phyloP scores from a whole-genome alignment of 2,329 filamentous ascomycete species.

The Penicillium sp. region DNA sequence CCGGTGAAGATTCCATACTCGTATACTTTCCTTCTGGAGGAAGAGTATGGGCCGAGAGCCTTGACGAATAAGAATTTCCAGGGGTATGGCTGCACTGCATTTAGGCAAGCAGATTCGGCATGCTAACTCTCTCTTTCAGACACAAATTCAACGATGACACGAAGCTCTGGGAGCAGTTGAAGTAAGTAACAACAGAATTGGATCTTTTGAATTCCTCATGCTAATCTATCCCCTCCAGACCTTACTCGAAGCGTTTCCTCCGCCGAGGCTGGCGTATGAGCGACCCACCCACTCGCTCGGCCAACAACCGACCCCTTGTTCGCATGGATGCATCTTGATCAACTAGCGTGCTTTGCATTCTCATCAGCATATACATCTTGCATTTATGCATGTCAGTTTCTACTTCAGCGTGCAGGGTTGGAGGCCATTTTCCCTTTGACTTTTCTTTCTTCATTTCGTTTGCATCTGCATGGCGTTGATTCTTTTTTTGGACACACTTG shows the following conservation, averaged over 20 bases:
- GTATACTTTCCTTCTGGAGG: constrained; percentile 57
- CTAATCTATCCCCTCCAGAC: neutral
- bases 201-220: neutral
- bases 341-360: neutral
- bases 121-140: constrained; percentile 25
- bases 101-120: neutral
- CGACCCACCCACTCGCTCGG: constrained; percentile 12
- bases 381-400: constrained; percentile 3
- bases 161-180: constrained; percentile 34
- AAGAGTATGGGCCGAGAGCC: constrained; percentile 58
- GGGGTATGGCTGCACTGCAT: constrained; percentile 32
- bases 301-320: constrained; percentile 8
- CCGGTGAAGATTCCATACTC: constrained; percentile 60
- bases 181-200: neutral
- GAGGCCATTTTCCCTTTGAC: neutral
- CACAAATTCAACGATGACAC: constrained; percentile 40
- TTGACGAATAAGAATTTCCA: constrained; percentile 53
- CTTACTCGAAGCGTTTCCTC: constrained; percentile 7
- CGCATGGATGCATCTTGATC: constrained; percentile 9
- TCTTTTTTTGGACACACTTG: constrained; percentile 6
- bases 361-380: neutral
- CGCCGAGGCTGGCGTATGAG: constrained; percentile 11
- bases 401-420: constrained; percentile 2
- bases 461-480: constrained; percentile 19
- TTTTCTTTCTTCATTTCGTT: neutral